Evolutionary conservation across 495 filamentous ascomycete species (phyloP), one percentile per base, ranked within the genome.

Genomic region (Penicilliopsis zonata): DNA sequence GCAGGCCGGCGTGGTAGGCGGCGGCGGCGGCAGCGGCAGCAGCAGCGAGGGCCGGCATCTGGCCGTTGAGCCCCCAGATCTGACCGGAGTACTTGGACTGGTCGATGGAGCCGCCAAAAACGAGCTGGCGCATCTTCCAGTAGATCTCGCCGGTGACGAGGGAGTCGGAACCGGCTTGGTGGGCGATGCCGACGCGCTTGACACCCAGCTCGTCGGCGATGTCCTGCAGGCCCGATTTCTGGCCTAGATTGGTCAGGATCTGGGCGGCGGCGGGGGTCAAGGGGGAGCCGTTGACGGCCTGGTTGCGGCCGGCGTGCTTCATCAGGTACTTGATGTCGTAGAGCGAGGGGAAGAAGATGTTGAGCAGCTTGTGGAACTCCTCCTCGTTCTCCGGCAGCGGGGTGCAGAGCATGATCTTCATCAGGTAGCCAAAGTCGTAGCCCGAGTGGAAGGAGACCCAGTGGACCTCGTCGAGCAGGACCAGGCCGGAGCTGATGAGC

Each of bases 401-500:
- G 14, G 76, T 66, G 57, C 77, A 78, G 19, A 76, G 70, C 56
- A 98, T 78, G 20, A 95, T 76, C 59, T 98, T 96, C 49, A 93
- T 83, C 30, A 96, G 61, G 48, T 96, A 95, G 22, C 85, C 90
- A 59, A 98, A 94, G 60, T 98, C 90, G 61, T 98, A 98, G 29
- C 90, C 90, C n/a, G 83, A 87, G 54, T 98, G 90, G 59, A 96
- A 96, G 13, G 85, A 92, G 19, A 98, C 80, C 90, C 90, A 98
- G 47, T 80, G 74, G 10, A 95, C 81, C 31, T 94, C 76, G 21
- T 88, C 80, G 30, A 80, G 65, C 43, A 90, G 76, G n/a, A 90
- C 83, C 18, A 98, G 64, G 6, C 90, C 90, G 9, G 90, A 96
- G 35, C 77, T 85, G 31, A 93, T 87, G 31, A 98, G 66, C 12